Conservation (phyloP, 257 asterid species). For the Solanum microdontum region DNA sequence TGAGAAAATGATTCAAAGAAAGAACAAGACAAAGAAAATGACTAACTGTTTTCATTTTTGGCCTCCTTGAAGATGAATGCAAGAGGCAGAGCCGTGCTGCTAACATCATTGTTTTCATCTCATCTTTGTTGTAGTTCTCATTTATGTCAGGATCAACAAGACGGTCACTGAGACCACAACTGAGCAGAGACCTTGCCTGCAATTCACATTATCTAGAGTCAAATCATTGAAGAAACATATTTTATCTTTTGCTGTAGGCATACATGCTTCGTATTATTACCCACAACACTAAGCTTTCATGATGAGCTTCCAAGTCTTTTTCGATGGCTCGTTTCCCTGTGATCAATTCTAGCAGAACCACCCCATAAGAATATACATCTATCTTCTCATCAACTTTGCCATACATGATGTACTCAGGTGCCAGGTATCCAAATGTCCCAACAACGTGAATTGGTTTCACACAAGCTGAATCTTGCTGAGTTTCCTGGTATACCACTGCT, state of each 20-base stretch:
- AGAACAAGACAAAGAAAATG: neutral
- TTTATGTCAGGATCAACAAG: constrained; percentile 55
- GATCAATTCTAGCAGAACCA: constrained; percentile 66
- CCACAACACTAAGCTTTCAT: constrained; percentile 67
- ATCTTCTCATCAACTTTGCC: constrained; percentile 84
- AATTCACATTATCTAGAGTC: neutral
- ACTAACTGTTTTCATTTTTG: constrained; percentile 55
- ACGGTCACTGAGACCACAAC: constrained; percentile 42
- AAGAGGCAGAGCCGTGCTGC: constrained; percentile 63
- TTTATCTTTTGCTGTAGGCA: neutral
- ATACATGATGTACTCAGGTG: constrained; percentile 78
- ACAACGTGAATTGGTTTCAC: constrained; percentile 35
- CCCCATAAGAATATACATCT: constrained; percentile 80
- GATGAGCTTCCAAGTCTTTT: constrained; percentile 22
- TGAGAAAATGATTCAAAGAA: neutral
- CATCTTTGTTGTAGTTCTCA: constrained; percentile 43
- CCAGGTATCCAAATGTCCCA: constrained; percentile 62
- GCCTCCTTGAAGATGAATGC: constrained; percentile 83
- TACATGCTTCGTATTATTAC: constrained; percentile 16
- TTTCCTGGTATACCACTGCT: constrained; percentile 32
- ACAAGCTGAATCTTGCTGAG: constrained; percentile 13
- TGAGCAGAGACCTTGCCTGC: constrained; percentile 71
- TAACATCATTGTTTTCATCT: constrained; percentile 49
- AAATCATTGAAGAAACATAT: neutral
- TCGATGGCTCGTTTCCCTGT: constrained; percentile 65